Conservation (phyloP, 768 basidiomycete genomes). For the Leccinum variicolor region DNA sequence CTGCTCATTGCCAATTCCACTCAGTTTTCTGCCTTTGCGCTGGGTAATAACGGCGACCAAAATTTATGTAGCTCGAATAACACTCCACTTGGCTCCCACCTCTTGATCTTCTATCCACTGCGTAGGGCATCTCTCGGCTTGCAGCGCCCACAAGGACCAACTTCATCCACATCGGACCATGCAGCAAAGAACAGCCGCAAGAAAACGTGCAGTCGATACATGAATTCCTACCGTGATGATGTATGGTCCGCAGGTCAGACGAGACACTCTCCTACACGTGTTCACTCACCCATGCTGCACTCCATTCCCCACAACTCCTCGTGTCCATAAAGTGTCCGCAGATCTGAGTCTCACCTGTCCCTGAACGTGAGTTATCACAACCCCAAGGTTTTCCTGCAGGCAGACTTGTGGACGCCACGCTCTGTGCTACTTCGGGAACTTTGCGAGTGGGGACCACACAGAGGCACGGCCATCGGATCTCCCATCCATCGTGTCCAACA, state of each 20-base stretch:
- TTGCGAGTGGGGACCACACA: conserved; percentile 5
- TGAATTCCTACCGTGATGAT: neutral
- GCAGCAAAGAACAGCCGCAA: neutral
- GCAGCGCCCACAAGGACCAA: neutral
- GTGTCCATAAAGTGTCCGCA: conserved; percentile 9
- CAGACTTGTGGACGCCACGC: conserved; percentile 24
- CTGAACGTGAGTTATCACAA: conserved; percentile 11
- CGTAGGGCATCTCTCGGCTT: neutral
- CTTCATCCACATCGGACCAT: neutral
- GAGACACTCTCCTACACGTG: conserved; percentile 17
- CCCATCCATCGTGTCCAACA: conserved; percentile 15
- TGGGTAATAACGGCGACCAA: neutral
- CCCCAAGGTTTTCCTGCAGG: conserved; percentile 20
- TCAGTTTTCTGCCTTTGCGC: neutral
- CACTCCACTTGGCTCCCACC: neutral
- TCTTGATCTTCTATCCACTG: conserved; percentile 5
- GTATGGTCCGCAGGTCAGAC: conserved; percentile 4
- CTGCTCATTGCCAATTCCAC: neutral
- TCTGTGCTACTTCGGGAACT: conserved; percentile 4
- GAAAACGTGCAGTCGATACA: neutral
- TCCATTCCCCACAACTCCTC: conserved; percentile 11
- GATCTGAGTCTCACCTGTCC: conserved; percentile 5
- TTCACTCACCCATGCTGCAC: conserved; percentile 12
- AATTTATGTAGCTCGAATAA: neutral
- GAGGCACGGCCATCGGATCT: conserved; percentile 23